These are phyloP conservation scores for Aspergillus brasiliensis DNA, from an alignment of 2,329 filamentous ascomycete species.

Conservation along the genomic window DNA sequence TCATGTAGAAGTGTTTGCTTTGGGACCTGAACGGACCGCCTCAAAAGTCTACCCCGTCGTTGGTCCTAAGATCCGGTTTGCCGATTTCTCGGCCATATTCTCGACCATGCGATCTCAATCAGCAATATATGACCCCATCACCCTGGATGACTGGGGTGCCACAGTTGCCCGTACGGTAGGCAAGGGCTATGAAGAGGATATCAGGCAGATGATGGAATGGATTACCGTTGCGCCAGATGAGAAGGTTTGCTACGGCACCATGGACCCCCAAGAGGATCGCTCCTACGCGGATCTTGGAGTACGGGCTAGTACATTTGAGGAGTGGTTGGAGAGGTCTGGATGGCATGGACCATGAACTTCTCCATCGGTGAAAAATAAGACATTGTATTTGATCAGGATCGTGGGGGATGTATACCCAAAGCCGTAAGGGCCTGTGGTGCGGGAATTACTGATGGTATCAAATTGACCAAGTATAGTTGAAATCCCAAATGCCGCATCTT, in stretches of 20 bases:
- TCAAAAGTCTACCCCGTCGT: slow-evolving; percentile 18
- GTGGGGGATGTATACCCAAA: too few relatives aligned
- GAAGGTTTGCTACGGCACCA: slow-evolving; percentile 24
- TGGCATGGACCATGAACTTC: slow-evolving; percentile 4
- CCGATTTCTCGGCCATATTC: slow-evolving; percentile 14
- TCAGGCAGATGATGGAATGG: slow-evolving; percentile 27
- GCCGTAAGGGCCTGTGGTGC: too few relatives aligned
- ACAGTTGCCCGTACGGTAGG: slow-evolving; percentile 11
- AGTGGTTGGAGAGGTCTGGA: slow-evolving; percentile 18
- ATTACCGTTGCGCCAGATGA: slow-evolving; percentile 18
- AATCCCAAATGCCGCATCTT: too few relatives aligned
- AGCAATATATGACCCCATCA: slow-evolving; percentile 15
- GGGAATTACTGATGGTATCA: too few relatives aligned
- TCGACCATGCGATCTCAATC: slow-evolving; percentile 9
- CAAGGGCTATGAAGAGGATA: slow-evolving; percentile 17
- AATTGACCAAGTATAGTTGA: too few relatives aligned
- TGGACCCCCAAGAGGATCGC: slow-evolving; percentile 11
- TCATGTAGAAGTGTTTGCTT: slow-evolving; percentile 11
- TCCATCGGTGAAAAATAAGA: too few relatives aligned
- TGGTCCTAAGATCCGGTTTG: slow-evolving; percentile 7
- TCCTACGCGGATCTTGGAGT: slow-evolving; percentile 20
- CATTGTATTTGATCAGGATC: too few relatives aligned
- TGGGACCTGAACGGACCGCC: slow-evolving; percentile 13
- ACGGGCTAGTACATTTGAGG: slow-evolving; percentile 20
- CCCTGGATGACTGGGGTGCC: slow-evolving; percentile 17